Percentiles rank a stretch among this genome's conserved stretches.
These are phyloP conservation scores for Aspergillus sp. DNA, from an alignment of 2,329 filamentous ascomycete genomes.

Conservation along the genomic window DNA sequence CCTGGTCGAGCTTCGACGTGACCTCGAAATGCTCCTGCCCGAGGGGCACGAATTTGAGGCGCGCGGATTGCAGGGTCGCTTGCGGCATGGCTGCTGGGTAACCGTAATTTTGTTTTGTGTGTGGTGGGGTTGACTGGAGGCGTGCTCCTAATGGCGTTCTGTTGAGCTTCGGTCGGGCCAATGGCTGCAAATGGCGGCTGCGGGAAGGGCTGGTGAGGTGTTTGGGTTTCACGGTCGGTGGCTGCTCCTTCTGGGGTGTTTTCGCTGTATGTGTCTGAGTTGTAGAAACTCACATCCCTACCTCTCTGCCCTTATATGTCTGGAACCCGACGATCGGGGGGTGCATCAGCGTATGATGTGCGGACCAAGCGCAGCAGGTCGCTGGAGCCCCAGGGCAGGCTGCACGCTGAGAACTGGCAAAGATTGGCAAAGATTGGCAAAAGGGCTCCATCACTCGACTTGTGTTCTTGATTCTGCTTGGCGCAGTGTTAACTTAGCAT, in stretches of 20 bases:
- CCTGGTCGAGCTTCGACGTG: conserved; percentile 17
- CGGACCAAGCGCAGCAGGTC: background rate
- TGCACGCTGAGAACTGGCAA: background rate
- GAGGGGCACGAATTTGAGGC: conserved; percentile 10
- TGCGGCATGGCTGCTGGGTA: background rate
- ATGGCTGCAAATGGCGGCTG: background rate
- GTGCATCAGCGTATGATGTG: background rate
- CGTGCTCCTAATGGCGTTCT: background rate
- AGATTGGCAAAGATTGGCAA: background rate
- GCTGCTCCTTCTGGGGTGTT: background rate
- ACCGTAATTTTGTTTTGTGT: background rate
- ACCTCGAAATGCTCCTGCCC: conserved; percentile 2
- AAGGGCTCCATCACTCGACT: background rate
- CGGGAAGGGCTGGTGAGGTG: background rate
- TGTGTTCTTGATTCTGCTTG: background rate
- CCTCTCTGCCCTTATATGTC: conserved; percentile 4
- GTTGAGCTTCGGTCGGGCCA: background rate
- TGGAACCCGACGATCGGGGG: background rate
- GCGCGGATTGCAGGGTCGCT: conserved; percentile 1
- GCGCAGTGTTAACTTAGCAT: background rate
- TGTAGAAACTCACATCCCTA: background rate
- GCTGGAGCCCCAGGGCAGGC: background rate
- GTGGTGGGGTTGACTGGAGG: background rate
- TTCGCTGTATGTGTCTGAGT: background rate
- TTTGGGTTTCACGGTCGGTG: background rate